Evolutionary conservation across 768 basidiomycete species (phyloP).

Genomic region (Boletus pseudopeckii): DNA sequence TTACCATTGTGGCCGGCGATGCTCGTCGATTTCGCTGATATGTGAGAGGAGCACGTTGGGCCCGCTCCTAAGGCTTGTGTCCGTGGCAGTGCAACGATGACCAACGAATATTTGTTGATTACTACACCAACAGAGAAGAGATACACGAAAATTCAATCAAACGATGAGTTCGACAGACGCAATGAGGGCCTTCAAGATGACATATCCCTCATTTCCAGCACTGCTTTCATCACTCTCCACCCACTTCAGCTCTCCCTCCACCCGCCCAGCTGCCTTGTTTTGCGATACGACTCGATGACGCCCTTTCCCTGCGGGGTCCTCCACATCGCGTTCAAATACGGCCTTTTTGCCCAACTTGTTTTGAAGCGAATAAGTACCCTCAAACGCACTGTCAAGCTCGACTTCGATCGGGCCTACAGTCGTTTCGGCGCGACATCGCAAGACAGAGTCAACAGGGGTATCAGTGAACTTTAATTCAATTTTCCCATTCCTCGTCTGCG

Average conservation of each 20-base stretch:
- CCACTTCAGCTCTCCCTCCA: slow-evolving; percentile 26
- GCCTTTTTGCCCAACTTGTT: slow-evolving; percentile 21
- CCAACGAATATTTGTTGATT: neutral
- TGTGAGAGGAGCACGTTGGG: neutral
- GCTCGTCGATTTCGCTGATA: slow-evolving; percentile 14
- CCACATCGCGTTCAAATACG: slow-evolving; percentile 23
- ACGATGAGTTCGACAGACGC: slow-evolving; percentile 15
- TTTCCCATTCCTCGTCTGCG: slow-evolving; percentile 28
- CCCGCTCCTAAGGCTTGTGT: neutral
- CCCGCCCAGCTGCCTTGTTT: neutral
- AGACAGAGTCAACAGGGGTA: slow-evolving; percentile 35
- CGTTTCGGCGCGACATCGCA: slow-evolving; percentile 31
- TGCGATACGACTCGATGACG: slow-evolving; percentile 30
- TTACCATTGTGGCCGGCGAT: slow-evolving; percentile 24
- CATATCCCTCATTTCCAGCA: slow-evolving; percentile 14
- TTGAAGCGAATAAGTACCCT: slow-evolving; percentile 37
- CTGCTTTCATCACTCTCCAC: slow-evolving; percentile 18
- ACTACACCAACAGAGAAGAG: neutral
- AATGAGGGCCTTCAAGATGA: slow-evolving; percentile 13
- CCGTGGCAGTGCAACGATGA: slow-evolving; percentile 27
- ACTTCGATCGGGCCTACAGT: slow-evolving; percentile 26
- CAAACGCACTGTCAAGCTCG: slow-evolving; percentile 37
- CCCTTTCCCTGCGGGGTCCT: slow-evolving; percentile 35
- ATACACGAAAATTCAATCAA: slow-evolving; percentile 10
- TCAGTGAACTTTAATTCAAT: slow-evolving; percentile 29